Conservation (phyloP, 805 yeast genomes). For the Saccharomycopsis microspora region DNA sequence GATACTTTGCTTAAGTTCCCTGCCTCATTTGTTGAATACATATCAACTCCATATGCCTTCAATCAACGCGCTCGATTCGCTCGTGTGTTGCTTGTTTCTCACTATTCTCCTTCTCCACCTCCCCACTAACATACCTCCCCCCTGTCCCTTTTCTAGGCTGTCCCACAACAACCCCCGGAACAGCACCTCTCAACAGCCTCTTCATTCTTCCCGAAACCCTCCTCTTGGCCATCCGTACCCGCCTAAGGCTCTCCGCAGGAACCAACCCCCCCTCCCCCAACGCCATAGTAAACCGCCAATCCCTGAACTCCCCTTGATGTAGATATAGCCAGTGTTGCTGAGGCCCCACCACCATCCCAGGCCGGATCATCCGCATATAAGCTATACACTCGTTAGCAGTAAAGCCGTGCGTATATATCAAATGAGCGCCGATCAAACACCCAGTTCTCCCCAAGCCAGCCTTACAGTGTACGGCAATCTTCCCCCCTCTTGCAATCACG, state of each 20-base stretch:
- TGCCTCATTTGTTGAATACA: too few species aligned
- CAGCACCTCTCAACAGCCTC: conserved; percentile 59
- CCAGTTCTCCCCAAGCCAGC: conserved; percentile 98
- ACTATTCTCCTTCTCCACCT: conserved; percentile 13
- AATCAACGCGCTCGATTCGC: conserved; percentile 16
- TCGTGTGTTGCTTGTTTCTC: conserved; percentile 21
- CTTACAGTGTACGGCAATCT: conserved; percentile 96
- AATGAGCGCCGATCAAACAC: conserved; percentile 92
- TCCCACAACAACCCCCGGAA: conserved; percentile 90
- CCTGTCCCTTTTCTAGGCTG: conserved; percentile 45
- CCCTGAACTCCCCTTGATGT: conserved; percentile 91
- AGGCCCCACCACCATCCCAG: conserved; percentile 99
- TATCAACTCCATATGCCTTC: too few species aligned
- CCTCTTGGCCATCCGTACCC: conserved; percentile 40
- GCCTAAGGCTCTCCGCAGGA: conserved; percentile 52
- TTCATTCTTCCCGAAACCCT: conserved; percentile 57
- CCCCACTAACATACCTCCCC: conserved; percentile 12
- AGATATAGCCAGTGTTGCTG: conserved; percentile 98
- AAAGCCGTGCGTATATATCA: conserved; percentile 92
- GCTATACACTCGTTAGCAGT: conserved; percentile 96
- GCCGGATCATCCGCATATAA: conserved; percentile 90
- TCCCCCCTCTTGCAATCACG: conserved; percentile 73
- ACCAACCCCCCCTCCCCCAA: conserved; percentile 59
- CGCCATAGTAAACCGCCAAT: conserved; percentile 89
- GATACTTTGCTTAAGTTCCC: too few species aligned